phyloP scores from a whole-genome alignment of 148 eudicot genomes.

The Camellia japonica region DNA sequence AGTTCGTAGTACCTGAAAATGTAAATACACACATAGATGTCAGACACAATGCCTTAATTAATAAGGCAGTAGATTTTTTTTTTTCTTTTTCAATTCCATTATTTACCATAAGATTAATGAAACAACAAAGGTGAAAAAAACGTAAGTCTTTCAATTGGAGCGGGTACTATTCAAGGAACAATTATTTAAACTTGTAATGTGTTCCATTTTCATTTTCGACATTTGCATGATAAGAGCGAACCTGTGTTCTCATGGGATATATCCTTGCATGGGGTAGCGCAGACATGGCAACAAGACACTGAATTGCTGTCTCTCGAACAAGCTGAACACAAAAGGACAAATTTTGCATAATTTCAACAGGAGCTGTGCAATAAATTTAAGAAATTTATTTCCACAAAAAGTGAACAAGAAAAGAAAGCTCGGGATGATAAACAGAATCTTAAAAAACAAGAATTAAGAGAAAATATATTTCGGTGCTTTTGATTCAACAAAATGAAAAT shows the following conservation, averaged over 20 bases:
- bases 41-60: too few relatives aligned
- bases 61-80: too few relatives aligned
- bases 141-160: neutral
- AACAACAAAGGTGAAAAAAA: neutral
- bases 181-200: too few relatives aligned
- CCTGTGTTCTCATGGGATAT: slow-evolving; percentile 89
- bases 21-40: neutral
- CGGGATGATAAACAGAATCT: neutral
- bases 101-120: neutral
- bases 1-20: slow-evolving; percentile 61
- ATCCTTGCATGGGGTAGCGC: slow-evolving; percentile 68
- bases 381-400: neutral
- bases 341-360: neutral
- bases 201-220: too few relatives aligned
- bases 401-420: neutral
- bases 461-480: neutral
- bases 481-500: neutral
- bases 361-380: neutral
- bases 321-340: slow-evolving; percentile 45
- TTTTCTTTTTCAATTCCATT: neutral
- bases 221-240: slow-evolving; percentile 13
- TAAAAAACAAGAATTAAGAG: neutral
- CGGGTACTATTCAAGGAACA: neutral
- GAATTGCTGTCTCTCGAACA: slow-evolving; percentile 84
- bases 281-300: slow-evolving; percentile 87